These are phyloP conservation scores for Pythium rhizo-oryzae DNA, from an alignment of 352 stramenopile genomes.

Conservation along the genomic window DNA sequence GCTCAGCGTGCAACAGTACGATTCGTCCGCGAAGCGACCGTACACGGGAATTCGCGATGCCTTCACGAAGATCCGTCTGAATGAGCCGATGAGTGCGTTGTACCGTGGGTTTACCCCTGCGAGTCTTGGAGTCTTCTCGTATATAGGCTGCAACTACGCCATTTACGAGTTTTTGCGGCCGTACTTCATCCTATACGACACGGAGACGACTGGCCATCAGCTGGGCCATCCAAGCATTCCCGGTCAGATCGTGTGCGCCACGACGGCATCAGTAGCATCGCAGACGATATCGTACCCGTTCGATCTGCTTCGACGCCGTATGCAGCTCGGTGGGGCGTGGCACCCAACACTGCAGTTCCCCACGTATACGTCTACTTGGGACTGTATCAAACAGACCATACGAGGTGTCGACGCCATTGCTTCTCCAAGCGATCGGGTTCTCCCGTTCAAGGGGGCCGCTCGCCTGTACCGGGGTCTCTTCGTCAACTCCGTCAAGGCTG, in stretches of 20 bases:
- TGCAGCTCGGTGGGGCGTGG: slow-evolving; percentile 81
- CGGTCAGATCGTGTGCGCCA: slow-evolving; percentile 79
- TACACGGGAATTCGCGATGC: slow-evolving; percentile 61
- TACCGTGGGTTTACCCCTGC: slow-evolving; percentile 75
- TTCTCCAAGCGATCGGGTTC: background rate
- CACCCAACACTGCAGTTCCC: slow-evolving; percentile 64
- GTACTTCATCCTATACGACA: slow-evolving; percentile 79
- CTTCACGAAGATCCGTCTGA: slow-evolving; percentile 46
- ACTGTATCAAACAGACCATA: slow-evolving; percentile 63
- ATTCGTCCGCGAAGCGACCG: slow-evolving; percentile 32
- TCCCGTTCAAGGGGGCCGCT: slow-evolving; percentile 23
- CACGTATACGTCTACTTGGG: slow-evolving; percentile 70
- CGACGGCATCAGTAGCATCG: slow-evolving; percentile 64
- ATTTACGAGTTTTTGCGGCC: slow-evolving; percentile 86
- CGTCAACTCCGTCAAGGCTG: slow-evolving; percentile 20
- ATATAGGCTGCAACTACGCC: slow-evolving; percentile 85
- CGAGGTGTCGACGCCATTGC: slow-evolving; percentile 25
- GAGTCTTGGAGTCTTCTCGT: slow-evolving; percentile 76
- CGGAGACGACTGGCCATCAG: slow-evolving; percentile 44
- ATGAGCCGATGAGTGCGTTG: slow-evolving; percentile 61
- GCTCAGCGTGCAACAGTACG: slow-evolving; percentile 74
- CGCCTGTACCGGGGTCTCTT: slow-evolving; percentile 73
- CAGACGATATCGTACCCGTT: slow-evolving; percentile 83
- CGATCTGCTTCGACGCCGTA: slow-evolving; percentile 74
- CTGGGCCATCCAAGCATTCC: slow-evolving; percentile 70